Base-by-base conservation (phyloP, 495 filamentous ascomycete genomes). In the Aspergillus ellipticus region DNA sequence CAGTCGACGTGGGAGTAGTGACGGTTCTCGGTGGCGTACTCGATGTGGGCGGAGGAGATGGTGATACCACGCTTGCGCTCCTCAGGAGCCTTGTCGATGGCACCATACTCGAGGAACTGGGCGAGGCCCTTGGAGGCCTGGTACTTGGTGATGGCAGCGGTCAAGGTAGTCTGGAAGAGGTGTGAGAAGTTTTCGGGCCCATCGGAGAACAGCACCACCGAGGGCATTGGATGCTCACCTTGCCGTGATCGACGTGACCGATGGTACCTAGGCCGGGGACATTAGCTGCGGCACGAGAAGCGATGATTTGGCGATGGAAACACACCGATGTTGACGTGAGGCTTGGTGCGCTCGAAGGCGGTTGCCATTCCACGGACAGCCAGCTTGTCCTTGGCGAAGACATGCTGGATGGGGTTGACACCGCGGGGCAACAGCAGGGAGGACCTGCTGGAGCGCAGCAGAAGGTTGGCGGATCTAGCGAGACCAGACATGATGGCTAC, bases 1-100 rank as follows among this genome's bases (percentile, higher is more conserved):
- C 94, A 98, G 84, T 98, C 94, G 79, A 98, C 94, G 84, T 98
- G 94, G 65, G 94, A 92, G 79, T 98, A 98, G 79, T 98, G 94
- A 61, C 95, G 85, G 62, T 70, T 71, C 5, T 96, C 88, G 69
- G 94, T 97, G 66, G 87, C 79, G 76, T 97, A 98, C 79, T 98
- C 94, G 76, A 98, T 96, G 78, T 98, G 94, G 58, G 94, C 90
- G 39, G 93, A 90, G 46, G 94, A 90, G 77, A 98, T 98, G 67
- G 94, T 98, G 75, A 98, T 98, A 86, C 94, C 94, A 85, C 94
- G 95, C 82, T 96, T 96, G 63, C 94, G 87, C 83, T 98, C 94
- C 75, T 98, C 94, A 50, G 94, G 94, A 42, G 94, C 94, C 79
- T 98, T 98, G 76, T 98, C 94, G 71, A 98, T 98, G 67, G 94